Conservation (phyloP, 2,329 filamentous ascomycete species). For the Hypocrella siamensis region DNA sequence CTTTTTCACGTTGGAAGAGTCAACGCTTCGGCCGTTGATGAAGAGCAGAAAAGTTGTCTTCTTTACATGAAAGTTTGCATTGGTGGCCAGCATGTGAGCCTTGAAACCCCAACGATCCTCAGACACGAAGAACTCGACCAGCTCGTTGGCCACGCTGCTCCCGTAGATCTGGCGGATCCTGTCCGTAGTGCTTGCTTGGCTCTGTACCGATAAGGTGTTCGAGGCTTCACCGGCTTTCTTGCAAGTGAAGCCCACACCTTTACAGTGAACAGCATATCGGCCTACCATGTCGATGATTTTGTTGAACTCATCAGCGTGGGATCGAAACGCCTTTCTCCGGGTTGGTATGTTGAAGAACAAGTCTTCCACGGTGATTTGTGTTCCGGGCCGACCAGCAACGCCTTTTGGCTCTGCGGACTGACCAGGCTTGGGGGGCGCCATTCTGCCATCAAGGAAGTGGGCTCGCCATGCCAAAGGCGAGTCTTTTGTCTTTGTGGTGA, state of each 20-base stretch:
- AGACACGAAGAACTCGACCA: conserved; percentile 58
- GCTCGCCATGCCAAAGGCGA: conserved; percentile 85
- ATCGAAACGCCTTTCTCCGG: conserved; percentile 76
- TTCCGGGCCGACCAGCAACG: conserved; percentile 74
- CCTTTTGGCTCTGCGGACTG: conserved; percentile 76
- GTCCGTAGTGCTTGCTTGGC: conserved; percentile 57
- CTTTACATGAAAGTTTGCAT: conserved; percentile 90
- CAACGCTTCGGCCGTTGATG: conserved; percentile 91
- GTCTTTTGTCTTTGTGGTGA: conserved; percentile 84
- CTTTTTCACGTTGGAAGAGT: conserved; percentile 77
- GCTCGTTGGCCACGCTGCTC: conserved; percentile 68
- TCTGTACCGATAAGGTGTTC: conserved; percentile 64
- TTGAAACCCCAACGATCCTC: conserved; percentile 75
- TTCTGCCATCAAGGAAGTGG: conserved; percentile 68
- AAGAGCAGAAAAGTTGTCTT: conserved; percentile 78
- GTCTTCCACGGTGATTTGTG: conserved; percentile 92
- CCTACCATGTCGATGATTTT: conserved; percentile 95
- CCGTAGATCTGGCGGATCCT: conserved; percentile 86
- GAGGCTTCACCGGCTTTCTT: conserved; percentile 89
- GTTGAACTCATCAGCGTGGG: conserved; percentile 84
- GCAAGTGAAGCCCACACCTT: conserved; percentile 85
- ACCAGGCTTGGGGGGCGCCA: conserved; percentile 73
- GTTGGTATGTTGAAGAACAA: conserved; percentile 94
- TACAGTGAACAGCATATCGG: conserved; percentile 82
- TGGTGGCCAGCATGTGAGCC: conserved; percentile 68